Conservation (phyloP, 805 yeast genomes). For the Suhomyces prunicola region DNA sequence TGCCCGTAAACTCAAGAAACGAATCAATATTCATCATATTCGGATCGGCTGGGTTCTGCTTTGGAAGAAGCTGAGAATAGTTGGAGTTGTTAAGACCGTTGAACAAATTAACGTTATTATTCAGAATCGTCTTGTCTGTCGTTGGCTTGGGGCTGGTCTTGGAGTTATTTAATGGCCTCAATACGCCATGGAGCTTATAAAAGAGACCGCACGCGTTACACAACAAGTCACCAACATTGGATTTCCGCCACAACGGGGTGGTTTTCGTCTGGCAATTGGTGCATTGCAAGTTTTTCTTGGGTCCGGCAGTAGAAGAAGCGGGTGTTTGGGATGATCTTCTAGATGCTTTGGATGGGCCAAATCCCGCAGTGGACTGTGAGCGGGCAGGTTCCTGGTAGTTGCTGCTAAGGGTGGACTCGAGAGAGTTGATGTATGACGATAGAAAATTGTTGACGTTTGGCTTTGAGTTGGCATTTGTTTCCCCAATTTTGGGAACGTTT, state of each 20-base stretch:
- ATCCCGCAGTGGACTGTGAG: not conserved
- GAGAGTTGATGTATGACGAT: slow-evolving; percentile 37
- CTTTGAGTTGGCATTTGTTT: not conserved
- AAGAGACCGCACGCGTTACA: slow-evolving; percentile 48
- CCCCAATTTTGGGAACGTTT: slow-evolving; percentile 4
- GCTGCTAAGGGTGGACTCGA: slow-evolving; percentile 34
- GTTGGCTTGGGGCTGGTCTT: slow-evolving; percentile 4
- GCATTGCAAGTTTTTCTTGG: slow-evolving; percentile 31
- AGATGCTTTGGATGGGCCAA: not conserved
- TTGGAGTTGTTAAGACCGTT: slow-evolving; percentile 9
- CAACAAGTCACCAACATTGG: slow-evolving; percentile 39
- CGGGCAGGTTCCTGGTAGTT: slow-evolving; percentile 14
- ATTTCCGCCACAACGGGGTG: slow-evolving; percentile 45
- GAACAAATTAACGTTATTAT: slow-evolving; percentile 23
- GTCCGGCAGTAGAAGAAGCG: slow-evolving; percentile 1
- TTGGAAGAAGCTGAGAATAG: not conserved
- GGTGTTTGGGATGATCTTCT: slow-evolving; percentile 5
- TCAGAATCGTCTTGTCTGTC: slow-evolving; percentile 21
- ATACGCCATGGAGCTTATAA: slow-evolving; percentile 43
- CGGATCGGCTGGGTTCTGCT: slow-evolving; percentile 1
- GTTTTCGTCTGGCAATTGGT: slow-evolving; percentile 43
- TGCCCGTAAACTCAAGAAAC: slow-evolving; percentile 13
- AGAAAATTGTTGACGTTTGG: slow-evolving; percentile 21
- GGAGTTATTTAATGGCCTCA: slow-evolving; percentile 35
- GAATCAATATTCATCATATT: slow-evolving; percentile 16